Evolutionary conservation across 257 asterid species (phyloP).

Genomic region (Lycium ferocissimum): DNA sequence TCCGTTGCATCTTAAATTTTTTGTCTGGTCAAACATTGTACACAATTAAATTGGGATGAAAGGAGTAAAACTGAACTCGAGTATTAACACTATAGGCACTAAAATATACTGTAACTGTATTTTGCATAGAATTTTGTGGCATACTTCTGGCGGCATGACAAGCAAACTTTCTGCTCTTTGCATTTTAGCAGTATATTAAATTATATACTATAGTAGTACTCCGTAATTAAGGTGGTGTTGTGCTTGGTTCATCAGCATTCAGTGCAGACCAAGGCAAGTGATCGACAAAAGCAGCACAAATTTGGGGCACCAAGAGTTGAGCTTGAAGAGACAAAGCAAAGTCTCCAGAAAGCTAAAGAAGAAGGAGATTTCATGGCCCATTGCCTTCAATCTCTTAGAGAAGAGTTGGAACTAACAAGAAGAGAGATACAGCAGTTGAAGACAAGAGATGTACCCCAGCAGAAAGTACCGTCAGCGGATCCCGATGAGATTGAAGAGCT

Average conservation of each 20-base stretch:
- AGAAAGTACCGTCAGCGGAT: slow-evolving; percentile 16
- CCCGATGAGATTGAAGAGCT: slow-evolving; percentile 54
- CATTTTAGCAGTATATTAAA: not conserved
- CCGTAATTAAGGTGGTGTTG: too few species aligned
- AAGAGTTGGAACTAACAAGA: slow-evolving; percentile 70
- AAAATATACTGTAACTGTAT: too few species aligned
- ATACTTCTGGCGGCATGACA: not conserved
- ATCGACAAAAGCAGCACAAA: slow-evolving; percentile 33
- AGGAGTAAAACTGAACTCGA: too few species aligned
- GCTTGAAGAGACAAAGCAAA: slow-evolving; percentile 64
- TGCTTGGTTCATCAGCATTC: slow-evolving; percentile 16
- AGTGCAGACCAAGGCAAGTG: slow-evolving; percentile 49
- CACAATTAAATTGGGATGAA: too few species aligned
- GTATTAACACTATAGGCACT: too few species aligned
- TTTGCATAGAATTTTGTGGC: too few species aligned
- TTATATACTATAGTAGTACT: too few species aligned
- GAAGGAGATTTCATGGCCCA: slow-evolving; percentile 62
- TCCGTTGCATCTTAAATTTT: too few species aligned
- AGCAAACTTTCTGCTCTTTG: not conserved
- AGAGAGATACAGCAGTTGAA: slow-evolving; percentile 66
- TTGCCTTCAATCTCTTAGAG: slow-evolving; percentile 57
- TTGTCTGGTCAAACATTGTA: too few species aligned
- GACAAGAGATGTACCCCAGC: slow-evolving; percentile 38
- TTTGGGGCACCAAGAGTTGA: slow-evolving; percentile 44
- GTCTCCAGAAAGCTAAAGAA: slow-evolving; percentile 59